Conservation (phyloP, 169 alveolate species). For the Babesia ovis region DNA sequence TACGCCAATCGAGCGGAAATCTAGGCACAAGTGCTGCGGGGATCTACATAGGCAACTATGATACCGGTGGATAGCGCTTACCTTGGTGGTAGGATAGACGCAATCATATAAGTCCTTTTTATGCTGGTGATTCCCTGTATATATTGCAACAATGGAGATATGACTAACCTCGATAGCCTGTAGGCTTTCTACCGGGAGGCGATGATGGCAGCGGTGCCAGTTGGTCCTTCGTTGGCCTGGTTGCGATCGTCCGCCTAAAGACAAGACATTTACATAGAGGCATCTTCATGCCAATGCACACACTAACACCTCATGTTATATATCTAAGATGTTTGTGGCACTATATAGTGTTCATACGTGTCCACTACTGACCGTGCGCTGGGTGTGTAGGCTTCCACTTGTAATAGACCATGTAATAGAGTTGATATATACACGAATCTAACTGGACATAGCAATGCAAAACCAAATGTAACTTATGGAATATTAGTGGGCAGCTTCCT, state of each 20-base stretch:
- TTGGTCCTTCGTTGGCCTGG: constrained; percentile 61
- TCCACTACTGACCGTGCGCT: no score
- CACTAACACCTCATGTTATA: background rate
- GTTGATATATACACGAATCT: background rate
- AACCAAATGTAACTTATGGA: background rate
- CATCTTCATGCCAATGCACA: constrained; percentile 1
- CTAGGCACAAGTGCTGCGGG: constrained; percentile 84
- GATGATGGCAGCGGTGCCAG: constrained; percentile 55
- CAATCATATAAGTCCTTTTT: constrained; percentile 82
- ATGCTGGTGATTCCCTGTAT: constrained; percentile 83
- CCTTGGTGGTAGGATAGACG: constrained; percentile 87
- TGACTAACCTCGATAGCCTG: constrained; percentile 45
- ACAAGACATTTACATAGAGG: background rate
- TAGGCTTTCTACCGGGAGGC: constrained; percentile 37
- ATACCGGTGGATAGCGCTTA: background rate
- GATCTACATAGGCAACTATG: constrained; percentile 48
- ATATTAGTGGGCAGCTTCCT: constrained; percentile 1
- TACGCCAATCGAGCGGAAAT: constrained; percentile 86
- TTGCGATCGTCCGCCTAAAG: constrained; percentile 22
- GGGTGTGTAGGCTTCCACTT: background rate
- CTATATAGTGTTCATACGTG: no score
- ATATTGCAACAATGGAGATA: background rate
- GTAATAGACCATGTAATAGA: background rate
- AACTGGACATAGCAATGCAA: background rate
- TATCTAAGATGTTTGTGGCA: no score